Evolutionary conservation across 2,329 filamentous ascomycete species (phyloP).

Genomic region (Aschersonia sp.): DNA sequence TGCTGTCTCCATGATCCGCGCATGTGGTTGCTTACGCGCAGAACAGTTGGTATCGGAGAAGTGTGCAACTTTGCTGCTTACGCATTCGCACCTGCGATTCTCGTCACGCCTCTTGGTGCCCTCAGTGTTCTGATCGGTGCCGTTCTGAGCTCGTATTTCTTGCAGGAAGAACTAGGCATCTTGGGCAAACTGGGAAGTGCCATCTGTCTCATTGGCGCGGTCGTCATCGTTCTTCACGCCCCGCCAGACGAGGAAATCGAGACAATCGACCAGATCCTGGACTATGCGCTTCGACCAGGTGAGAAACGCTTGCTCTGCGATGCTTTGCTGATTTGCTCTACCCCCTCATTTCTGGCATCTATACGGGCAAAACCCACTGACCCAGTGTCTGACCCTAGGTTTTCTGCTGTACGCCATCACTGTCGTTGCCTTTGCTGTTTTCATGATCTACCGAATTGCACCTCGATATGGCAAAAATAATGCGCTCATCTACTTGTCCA

Average conservation of each 20-base stretch:
- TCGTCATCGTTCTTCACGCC: conserved; percentile 95
- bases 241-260: conserved; percentile 85
- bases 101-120: conserved; percentile 89
- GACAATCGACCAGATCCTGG: conserved; percentile 81
- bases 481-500: conserved; percentile 89
- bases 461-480: conserved; percentile 89
- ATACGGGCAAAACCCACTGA: not conserved
- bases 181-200: conserved; percentile 91
- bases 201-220: conserved; percentile 87
- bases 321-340: not conserved
- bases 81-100: conserved; percentile 94
- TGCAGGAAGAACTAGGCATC: conserved; percentile 79
- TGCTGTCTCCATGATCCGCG: not conserved
- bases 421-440: conserved; percentile 68
- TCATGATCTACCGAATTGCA: conserved; percentile 95
- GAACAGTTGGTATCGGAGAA: conserved; percentile 75
- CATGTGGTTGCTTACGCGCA: conserved; percentile 3
- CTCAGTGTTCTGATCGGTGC: conserved; percentile 91
- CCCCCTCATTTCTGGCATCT: not conserved
- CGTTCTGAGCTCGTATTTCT: conserved; percentile 86
- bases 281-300: conserved; percentile 88
- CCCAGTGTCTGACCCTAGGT: conserved; percentile 33
- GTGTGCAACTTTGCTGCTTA: conserved; percentile 97
- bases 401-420: conserved; percentile 77
- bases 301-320: conserved; percentile 9